Evolutionary conservation across 2,329 filamentous ascomycete species (phyloP).

Genomic region (Xylariaceae sp.): DNA sequence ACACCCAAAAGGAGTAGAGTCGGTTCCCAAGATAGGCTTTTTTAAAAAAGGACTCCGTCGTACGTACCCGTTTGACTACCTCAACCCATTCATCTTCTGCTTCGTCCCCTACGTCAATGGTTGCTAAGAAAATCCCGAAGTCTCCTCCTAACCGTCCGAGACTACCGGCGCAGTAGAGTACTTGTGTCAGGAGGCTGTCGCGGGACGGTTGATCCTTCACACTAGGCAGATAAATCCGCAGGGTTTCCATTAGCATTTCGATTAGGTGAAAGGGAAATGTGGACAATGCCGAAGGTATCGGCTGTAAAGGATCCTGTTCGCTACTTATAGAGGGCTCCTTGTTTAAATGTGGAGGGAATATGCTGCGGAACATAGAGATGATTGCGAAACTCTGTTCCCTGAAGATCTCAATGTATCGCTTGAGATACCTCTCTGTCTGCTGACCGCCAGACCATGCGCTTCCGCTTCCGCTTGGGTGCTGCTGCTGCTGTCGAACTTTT

Average conservation of each 20-base stretch:
- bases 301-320: constrained; percentile 49
- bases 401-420: constrained; percentile 96
- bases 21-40: too few species aligned
- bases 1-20: too few species aligned
- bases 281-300: constrained; percentile 74
- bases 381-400: constrained; percentile 97
- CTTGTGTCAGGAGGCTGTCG: constrained; percentile 88
- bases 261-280: constrained; percentile 86
- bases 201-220: constrained; percentile 77
- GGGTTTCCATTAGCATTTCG: constrained; percentile 75
- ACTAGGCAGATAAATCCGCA: constrained; percentile 77
- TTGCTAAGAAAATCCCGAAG: constrained; percentile 85
- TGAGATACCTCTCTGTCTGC: constrained; percentile 91
- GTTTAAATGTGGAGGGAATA: constrained; percentile 62
- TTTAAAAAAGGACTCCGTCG: too few species aligned
- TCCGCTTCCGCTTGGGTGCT: constrained; percentile 39
- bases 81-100: constrained; percentile 79
- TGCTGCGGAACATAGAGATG: constrained; percentile 89
- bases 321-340: constrained; percentile 21
- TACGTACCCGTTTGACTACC: constrained; percentile 69
- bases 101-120: constrained; percentile 48
- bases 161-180: constrained; percentile 90
- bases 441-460: constrained; percentile 71
- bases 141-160: constrained; percentile 88
- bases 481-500: constrained; percentile 50